phyloP scores from a whole-genome alignment of 345 rosid species.

The Linum usitatissimum region DNA sequence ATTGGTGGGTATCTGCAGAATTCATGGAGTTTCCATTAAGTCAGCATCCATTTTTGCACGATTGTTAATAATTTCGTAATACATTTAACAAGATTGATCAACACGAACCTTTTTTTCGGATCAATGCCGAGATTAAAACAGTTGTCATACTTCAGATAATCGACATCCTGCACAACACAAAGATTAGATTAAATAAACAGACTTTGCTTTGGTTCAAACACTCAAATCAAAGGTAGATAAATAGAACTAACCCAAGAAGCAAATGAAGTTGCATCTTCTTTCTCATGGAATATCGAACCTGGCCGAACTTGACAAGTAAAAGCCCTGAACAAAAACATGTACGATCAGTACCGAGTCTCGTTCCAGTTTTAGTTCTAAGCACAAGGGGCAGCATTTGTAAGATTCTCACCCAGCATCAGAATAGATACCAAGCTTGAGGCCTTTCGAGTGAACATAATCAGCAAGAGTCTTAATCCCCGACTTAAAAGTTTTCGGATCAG shows the following conservation, averaged over 20 bases:
- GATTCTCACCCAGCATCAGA: conserved; percentile 94
- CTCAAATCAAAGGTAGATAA: background rate
- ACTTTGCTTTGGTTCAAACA: background rate
- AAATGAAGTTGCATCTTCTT: conserved; percentile 66
- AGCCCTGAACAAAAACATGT: conserved; percentile 28
- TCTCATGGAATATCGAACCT: conserved; percentile 85
- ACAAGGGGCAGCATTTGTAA: conserved; percentile 11
- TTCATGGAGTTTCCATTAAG: conserved; percentile 8
- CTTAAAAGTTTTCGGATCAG: conserved; percentile 72
- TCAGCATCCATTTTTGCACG: conserved; percentile 6
- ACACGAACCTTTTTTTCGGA: conserved; percentile 53
- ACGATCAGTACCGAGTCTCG: conserved; percentile 4
- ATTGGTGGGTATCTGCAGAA: conserved; percentile 83
- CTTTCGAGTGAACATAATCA: conserved; percentile 69
- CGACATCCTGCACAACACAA: conserved; percentile 53
- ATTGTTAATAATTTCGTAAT: conserved; percentile 1
- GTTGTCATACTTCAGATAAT: conserved; percentile 92
- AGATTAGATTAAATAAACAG: background rate
- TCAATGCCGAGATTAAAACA: conserved; percentile 82
- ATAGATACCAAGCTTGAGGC: conserved; percentile 95
- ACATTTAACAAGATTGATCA: conserved; percentile 10
- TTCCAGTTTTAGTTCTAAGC: conserved; percentile 14
- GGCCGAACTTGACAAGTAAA: conserved; percentile 96
- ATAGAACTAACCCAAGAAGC: conserved; percentile 83
- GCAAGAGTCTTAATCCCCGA: conserved; percentile 83